These are phyloP conservation scores for Penicillium robsamsonii DNA, from an alignment of 495 filamentous ascomycete species.

Conservation along the genomic window DNA sequence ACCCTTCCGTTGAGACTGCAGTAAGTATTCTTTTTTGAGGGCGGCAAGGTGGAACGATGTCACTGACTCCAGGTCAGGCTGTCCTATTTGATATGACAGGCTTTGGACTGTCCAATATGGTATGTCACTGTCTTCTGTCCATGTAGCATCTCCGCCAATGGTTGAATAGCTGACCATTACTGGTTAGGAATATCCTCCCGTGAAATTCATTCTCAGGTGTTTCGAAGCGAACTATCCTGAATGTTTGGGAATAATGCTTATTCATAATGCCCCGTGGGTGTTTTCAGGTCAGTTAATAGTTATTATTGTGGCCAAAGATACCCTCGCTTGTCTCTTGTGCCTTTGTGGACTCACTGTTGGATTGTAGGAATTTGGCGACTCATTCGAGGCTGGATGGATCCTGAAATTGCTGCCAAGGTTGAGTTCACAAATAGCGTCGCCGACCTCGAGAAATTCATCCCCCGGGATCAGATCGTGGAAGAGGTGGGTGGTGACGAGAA, in stretches of 20 bases:
- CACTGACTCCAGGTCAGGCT: slow-evolving; percentile 44
- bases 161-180: background rate
- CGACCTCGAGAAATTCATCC: slow-evolving; percentile 75
- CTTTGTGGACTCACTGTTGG: background rate
- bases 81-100: slow-evolving; percentile 93
- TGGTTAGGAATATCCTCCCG: slow-evolving; percentile 79
- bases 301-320: background rate
- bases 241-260: slow-evolving; percentile 76
- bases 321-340: background rate
- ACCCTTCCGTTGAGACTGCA: slow-evolving; percentile 77
- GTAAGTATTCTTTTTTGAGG: slow-evolving; percentile 50
- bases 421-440: slow-evolving; percentile 80
- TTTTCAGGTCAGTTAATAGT: slow-evolving; percentile 65
- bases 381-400: slow-evolving; percentile 92
- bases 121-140: slow-evolving; percentile 32
- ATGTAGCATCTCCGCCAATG: background rate
- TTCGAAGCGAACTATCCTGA: slow-evolving; percentile 98
- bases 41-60: background rate
- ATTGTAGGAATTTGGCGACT: slow-evolving; percentile 72
- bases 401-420: slow-evolving; percentile 89
- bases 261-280: slow-evolving; percentile 94
- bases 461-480: slow-evolving; percentile 61
- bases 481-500: slow-evolving; percentile 81
- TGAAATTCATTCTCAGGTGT: slow-evolving; percentile 96
- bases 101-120: slow-evolving; percentile 92